Percentiles rank a stretch among this genome's conserved stretches.
Evolutionary conservation across 345 rosid species (phyloP).

Genomic region (Camelina neglecta): DNA sequence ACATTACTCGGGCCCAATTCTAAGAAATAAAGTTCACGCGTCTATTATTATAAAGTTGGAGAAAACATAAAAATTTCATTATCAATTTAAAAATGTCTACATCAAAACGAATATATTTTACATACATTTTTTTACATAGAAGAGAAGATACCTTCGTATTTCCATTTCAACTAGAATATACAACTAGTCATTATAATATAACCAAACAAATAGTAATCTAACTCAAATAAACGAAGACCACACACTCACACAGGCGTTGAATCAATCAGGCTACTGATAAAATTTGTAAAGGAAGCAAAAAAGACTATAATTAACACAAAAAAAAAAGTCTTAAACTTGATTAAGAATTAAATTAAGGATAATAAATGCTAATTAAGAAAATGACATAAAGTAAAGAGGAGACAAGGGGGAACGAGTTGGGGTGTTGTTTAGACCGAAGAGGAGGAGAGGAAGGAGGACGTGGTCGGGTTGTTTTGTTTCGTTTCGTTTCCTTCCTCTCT

Average conservation of each 20-base stretch:
- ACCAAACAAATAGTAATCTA: neutral
- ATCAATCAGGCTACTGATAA: slow-evolving; percentile 32
- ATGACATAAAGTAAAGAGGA: slow-evolving; percentile 34
- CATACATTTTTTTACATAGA: neutral
- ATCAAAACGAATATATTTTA: too few species aligned
- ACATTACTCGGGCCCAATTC: neutral
- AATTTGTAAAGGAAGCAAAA: slow-evolving; percentile 21
- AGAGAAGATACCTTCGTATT: slow-evolving; percentile 7
- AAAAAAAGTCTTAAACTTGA: slow-evolving; percentile 32
- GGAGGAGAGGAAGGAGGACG: slow-evolving; percentile 36
- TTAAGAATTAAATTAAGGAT: slow-evolving; percentile 24
- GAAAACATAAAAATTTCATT: too few species aligned
- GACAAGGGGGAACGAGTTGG: slow-evolving; percentile 31
- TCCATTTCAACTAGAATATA: slow-evolving; percentile 22
- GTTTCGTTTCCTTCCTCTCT: slow-evolving; percentile 38
- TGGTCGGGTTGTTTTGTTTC: slow-evolving; percentile 43
- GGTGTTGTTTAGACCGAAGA: slow-evolving; percentile 21
- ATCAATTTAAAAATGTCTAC: too few species aligned
- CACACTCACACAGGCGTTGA: slow-evolving; percentile 28
- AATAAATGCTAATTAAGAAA: slow-evolving; percentile 38
- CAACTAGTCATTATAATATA: slow-evolving; percentile 19
- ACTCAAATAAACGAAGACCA: slow-evolving; percentile 30
- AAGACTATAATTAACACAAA: slow-evolving; percentile 39
- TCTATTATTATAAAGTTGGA: neutral
- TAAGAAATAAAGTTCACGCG: slow-evolving; percentile 25